Evolutionary conservation across 805 yeast genomes (phyloP).

Genomic region (Candida ascalaphidarum): DNA sequence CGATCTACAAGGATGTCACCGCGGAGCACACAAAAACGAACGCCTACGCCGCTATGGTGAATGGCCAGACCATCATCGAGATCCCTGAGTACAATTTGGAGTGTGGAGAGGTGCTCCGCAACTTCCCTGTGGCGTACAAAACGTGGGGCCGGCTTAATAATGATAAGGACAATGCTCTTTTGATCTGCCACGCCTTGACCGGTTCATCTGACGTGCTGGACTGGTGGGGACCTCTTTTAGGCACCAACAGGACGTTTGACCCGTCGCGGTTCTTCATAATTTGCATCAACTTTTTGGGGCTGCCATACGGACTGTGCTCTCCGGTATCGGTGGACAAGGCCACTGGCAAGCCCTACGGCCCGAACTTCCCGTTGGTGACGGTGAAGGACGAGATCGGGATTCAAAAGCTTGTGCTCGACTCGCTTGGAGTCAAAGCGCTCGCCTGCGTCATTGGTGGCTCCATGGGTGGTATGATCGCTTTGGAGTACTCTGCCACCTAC

Average conservation of each 20-base stretch:
- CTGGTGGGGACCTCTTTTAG: conserved; percentile 98
- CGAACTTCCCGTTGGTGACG: conserved; percentile 89
- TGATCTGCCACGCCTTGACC: conserved; percentile 93
- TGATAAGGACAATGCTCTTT: conserved; percentile 63
- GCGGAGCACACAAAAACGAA: conserved; percentile 45
- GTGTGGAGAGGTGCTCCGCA: conserved; percentile 62
- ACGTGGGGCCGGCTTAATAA: conserved; percentile 87
- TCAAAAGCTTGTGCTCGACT: conserved; percentile 71
- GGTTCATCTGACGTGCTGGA: conserved; percentile 94
- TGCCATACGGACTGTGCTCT: conserved; percentile 94
- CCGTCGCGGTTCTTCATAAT: conserved; percentile 79
- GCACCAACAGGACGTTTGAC: conserved; percentile 81
- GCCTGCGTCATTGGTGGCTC: conserved; percentile 94
- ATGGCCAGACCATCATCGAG: conserved; percentile 69
- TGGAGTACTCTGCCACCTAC: conserved; percentile 69
- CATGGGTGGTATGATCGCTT: conserved; percentile 96
- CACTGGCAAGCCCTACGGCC: conserved; percentile 77
- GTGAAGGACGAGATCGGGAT: conserved; percentile 87
- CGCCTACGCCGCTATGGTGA: conserved; percentile 61
- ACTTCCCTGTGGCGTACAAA: conserved; percentile 91
- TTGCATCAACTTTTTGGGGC: conserved; percentile 88
- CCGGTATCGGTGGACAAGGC: conserved; percentile 79
- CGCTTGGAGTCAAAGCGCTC: conserved; percentile 65
- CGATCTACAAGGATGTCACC: conserved; percentile 30
- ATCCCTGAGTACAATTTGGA: conserved; percentile 72